Conservation (phyloP, 2,329 filamentous ascomycete genomes). For the Ophiostoma sp. region DNA sequence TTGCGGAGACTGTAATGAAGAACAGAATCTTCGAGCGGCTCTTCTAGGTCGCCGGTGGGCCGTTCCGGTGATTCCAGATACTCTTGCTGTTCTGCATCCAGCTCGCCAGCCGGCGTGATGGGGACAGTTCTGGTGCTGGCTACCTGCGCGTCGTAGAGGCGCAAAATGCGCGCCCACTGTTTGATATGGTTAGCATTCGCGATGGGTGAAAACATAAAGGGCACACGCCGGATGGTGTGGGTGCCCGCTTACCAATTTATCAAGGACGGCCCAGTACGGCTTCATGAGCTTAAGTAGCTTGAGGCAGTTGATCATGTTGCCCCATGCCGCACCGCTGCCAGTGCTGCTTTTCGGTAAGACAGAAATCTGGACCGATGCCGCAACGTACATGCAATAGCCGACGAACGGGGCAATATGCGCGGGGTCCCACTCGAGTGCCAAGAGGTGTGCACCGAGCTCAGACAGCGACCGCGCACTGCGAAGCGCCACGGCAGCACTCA, state of each 20-base stretch:
- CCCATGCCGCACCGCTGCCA: background rate
- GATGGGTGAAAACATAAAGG: background rate
- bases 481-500: conserved; percentile 2
- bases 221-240: background rate
- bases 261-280: background rate
- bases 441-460: background rate
- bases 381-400: conserved; percentile 6
- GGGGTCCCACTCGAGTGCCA: background rate
- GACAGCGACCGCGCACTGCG: conserved; percentile 9
- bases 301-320: background rate
- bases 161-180: conserved; percentile 1
- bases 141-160: conserved; percentile 5
- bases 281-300: background rate
- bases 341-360: background rate
- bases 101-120: background rate
- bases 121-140: background rate
- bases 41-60: background rate
- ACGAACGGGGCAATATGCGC: background rate
- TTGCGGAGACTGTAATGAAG: conserved; percentile 3
- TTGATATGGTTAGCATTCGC: background rate
- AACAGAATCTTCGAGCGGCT: conserved; percentile 6
- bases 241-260: background rate
- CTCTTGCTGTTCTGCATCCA: conserved; percentile 11
- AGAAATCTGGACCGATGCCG: background rate
- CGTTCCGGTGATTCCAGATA: background rate